Percentiles rank a stretch among this genome's conserved stretches.
Conservation (phyloP, 495 filamentous ascomycete genomes). For the Podospora australis region DNA sequence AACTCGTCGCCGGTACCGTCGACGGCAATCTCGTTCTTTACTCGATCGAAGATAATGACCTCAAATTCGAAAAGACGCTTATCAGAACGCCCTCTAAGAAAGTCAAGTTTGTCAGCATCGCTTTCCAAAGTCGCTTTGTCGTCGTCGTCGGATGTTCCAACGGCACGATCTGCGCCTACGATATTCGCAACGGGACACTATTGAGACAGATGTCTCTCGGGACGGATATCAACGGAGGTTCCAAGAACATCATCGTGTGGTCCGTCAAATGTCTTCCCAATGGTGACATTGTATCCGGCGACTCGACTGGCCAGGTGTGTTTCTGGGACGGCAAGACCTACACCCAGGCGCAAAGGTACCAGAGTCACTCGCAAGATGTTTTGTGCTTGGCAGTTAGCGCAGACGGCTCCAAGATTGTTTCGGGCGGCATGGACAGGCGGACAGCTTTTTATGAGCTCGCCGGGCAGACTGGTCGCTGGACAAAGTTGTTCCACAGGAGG, state of each 20-base stretch:
- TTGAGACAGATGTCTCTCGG: slow-evolving; percentile 80
- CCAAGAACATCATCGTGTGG: slow-evolving; percentile 87
- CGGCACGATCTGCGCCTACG: slow-evolving; percentile 83
- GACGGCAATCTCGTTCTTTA: slow-evolving; percentile 84
- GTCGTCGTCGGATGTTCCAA: slow-evolving; percentile 89
- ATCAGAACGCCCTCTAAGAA: slow-evolving; percentile 69
- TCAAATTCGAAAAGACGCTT: slow-evolving; percentile 64
- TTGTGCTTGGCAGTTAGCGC: slow-evolving; percentile 72
- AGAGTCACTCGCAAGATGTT: slow-evolving; percentile 83
- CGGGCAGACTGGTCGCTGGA: slow-evolving; percentile 63
- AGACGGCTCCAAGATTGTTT: slow-evolving; percentile 80
- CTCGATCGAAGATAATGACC: slow-evolving; percentile 73
- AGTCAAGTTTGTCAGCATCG: slow-evolving; percentile 78
- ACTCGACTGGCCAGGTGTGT: slow-evolving; percentile 85
- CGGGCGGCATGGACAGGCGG: slow-evolving; percentile 82
- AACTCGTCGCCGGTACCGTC: slow-evolving; percentile 82
- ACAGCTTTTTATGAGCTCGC: slow-evolving; percentile 69
- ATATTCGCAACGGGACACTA: slow-evolving; percentile 68
- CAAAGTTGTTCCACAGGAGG: slow-evolving; percentile 70
- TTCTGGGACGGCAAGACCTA: slow-evolving; percentile 94
- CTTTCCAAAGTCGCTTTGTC: slow-evolving; percentile 75
- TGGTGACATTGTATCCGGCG: slow-evolving; percentile 87
- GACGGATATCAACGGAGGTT: slow-evolving; percentile 62
- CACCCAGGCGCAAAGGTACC: slow-evolving; percentile 74
- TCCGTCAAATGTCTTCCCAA: slow-evolving; percentile 78